These are phyloP conservation scores for Myriangium duriaei DNA, from an alignment of 2,329 filamentous ascomycete genomes.

Conservation along the genomic window DNA sequence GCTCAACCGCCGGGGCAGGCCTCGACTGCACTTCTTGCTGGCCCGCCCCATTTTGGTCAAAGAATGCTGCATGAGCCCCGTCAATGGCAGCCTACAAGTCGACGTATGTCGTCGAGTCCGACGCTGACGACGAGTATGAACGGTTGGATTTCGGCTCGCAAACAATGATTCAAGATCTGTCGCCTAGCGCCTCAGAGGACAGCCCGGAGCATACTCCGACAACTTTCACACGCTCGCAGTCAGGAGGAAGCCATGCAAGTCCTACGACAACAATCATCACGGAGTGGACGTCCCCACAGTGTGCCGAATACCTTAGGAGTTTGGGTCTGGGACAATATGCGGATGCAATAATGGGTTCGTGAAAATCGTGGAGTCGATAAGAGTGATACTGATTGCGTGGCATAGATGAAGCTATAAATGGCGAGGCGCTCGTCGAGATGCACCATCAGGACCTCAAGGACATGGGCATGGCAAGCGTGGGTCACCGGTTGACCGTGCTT, in stretches of 20 bases:
- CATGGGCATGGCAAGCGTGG: constrained; percentile 85
- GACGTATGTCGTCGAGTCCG: constrained; percentile 62
- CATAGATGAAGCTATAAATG: constrained; percentile 81
- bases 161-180: constrained; percentile 44
- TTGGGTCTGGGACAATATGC: constrained; percentile 75
- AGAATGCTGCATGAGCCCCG: background rate
- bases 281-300: constrained; percentile 76
- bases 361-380: constrained; percentile 28
- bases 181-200: constrained; percentile 41
- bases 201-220: constrained; percentile 61
- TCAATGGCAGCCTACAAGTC: constrained; percentile 27
- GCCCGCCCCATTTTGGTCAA: too few species aligned
- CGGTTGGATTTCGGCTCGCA: constrained; percentile 57
- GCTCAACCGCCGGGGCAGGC: too few species aligned
- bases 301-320: constrained; percentile 73
- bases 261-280: constrained; percentile 66
- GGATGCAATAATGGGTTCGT: constrained; percentile 62
- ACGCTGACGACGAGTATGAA: constrained; percentile 76
- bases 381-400: constrained; percentile 10
- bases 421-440: constrained; percentile 77
- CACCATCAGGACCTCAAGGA: constrained; percentile 90
- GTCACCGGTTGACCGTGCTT: constrained; percentile 85
- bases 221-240: constrained; percentile 52
- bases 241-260: constrained; percentile 48
- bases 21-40: too few species aligned